These are phyloP conservation scores for Ceratocystis cubensis DNA, from an alignment of 2,329 filamentous ascomycete genomes.

Conservation along the genomic window DNA sequence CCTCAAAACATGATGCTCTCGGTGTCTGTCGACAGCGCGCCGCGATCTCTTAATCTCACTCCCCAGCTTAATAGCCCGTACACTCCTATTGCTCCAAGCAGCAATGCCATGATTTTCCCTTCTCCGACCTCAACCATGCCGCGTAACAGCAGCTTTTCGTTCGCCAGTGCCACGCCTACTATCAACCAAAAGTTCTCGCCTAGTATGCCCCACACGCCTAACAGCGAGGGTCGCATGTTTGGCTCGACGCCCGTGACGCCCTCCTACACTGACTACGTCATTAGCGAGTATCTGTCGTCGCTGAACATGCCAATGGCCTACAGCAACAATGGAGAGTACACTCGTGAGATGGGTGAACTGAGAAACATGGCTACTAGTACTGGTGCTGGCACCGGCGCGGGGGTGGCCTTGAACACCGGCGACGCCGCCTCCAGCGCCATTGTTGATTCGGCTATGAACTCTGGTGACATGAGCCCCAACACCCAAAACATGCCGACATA, in stretches of 20 bases:
- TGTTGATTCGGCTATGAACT: neutral
- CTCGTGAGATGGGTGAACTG: neutral
- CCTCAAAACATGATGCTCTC: neutral
- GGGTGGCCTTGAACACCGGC: neutral
- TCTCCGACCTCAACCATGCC: slow-evolving; percentile 4
- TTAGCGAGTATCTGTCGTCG: slow-evolving; percentile 3
- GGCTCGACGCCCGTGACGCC: slow-evolving; percentile 3
- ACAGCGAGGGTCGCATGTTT: slow-evolving; percentile 1
- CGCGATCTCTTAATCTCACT: neutral
- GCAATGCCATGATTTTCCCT: neutral
- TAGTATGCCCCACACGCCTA: neutral
- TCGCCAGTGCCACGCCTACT: neutral
- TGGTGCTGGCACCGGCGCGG: neutral
- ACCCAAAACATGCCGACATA: neutral
- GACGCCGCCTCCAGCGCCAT: too few species aligned
- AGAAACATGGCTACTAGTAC: neutral
- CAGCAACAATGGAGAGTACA: neutral
- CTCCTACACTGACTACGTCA: neutral
- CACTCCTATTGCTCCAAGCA: neutral
- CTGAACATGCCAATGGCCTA: neutral
- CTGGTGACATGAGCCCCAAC: neutral
- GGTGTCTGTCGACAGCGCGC: neutral
- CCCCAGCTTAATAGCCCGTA: slow-evolving; percentile 1
- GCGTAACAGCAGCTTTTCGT: slow-evolving; percentile 1
- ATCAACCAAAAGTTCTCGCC: slow-evolving; percentile 4